Evolutionary conservation across 192 early-diverging fungal genomes (phyloP), one percentile per base, ranked within the genome.

Genomic region (Coemansia pectinata): DNA sequence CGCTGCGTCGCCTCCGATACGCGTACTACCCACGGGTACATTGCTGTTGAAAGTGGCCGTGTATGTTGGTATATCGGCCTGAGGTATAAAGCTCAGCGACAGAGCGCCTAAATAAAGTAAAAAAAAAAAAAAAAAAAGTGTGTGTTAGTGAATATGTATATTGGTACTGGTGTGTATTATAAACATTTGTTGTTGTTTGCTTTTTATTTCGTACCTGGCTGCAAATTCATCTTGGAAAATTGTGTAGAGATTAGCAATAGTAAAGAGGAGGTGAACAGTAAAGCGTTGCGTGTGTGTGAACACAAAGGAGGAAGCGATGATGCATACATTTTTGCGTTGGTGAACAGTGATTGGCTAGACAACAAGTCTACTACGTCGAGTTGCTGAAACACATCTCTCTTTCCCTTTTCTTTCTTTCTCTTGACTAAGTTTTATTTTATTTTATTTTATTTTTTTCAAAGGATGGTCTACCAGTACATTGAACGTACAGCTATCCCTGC

Each of bases 401-500:
- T 45, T 41, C 33, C 5, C 14, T 41, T 25, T 62, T 47, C 38
- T 7, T 17, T 39, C 9, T 61, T 57, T 40, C 7, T 66, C 3
- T 39, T 33, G 23, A 33, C 50, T 66, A 11, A 3, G 0, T 2
- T 33, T 52, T 2, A 15, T 23, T 47, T 1, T 27, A 27, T 27
- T 27, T 27, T 27, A 38, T 21, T 55, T 25, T 31, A 41, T 21
- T 31, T 15, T 64, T n/a, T n/a, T n/a, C n/a, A 39, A 21, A 50
- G 31, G 59, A 80, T 80, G 79, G 74, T 76, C 12, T 81, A 76
- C 66, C 73, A 81, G 70, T 81, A 60, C 63, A 73, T 81, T 74
- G 79, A 81, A 44, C 89, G 93, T 68, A 97, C 95, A 21, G 92
- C 95, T 6, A 94, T 93, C 11, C 85, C 94, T 57, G 93, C 94